These are phyloP conservation scores for Aquanectria penicillioides DNA, from an alignment of 2,329 filamentous ascomycete genomes.

Conservation along the genomic window DNA sequence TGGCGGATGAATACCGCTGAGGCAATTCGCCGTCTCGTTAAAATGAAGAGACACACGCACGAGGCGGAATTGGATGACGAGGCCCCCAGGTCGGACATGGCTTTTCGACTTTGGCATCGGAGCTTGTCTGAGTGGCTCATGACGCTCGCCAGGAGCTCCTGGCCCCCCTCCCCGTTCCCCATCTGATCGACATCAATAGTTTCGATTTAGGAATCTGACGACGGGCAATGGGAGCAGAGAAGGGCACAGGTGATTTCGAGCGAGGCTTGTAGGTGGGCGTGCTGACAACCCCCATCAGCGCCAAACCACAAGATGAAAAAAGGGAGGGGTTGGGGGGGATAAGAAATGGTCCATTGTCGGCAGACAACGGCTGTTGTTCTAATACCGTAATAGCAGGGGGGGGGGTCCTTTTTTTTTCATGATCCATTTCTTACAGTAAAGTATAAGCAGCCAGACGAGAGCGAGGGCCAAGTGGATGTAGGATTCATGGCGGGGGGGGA, in stretches of 20 bases:
- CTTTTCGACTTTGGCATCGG: neutral
- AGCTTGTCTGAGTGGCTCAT: neutral
- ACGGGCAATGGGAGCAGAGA: neutral
- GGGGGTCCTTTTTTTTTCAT: too few relatives aligned
- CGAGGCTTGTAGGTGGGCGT: constrained; percentile 18
- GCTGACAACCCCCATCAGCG: constrained; percentile 16
- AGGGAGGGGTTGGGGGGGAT: constrained; percentile 2
- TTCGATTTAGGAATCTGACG: constrained; percentile 6
- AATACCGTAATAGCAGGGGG: too few relatives aligned
- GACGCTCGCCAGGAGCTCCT: neutral
- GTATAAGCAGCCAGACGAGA: too few relatives aligned
- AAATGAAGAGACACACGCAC: too few relatives aligned
- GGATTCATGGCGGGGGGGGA: too few relatives aligned
- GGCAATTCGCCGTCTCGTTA: neutral
- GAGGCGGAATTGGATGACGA: neutral
- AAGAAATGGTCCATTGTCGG: too few relatives aligned
- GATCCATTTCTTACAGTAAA: too few relatives aligned
- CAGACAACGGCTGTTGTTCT: constrained; percentile 12
- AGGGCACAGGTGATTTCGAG: constrained; percentile 1
- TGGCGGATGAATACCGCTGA: constrained; percentile 5
- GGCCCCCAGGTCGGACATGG: neutral
- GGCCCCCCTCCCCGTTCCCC: neutral
- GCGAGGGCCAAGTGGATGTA: too few relatives aligned
- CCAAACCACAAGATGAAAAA: neutral
- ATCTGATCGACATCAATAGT: constrained; percentile 1